These are phyloP conservation scores for Neurospora terricola DNA, from an alignment of 495 filamentous ascomycete genomes.

Conservation along the genomic window DNA sequence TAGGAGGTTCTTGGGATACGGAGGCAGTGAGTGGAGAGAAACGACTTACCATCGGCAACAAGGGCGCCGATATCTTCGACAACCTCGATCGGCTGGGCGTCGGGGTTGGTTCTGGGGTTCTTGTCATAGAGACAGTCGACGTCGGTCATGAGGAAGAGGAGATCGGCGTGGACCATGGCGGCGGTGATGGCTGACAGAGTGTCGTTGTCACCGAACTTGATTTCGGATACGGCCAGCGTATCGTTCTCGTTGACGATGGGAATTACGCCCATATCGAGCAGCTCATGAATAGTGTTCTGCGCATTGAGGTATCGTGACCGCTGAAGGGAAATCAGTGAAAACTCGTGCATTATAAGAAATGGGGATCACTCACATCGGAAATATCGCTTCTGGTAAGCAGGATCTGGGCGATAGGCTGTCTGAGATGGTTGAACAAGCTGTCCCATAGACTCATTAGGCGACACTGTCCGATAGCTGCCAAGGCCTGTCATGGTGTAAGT, in stretches of 20 bases:
- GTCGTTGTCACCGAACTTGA: conserved; percentile 99
- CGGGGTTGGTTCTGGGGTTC: conserved; percentile 75
- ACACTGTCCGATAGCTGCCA: conserved; percentile 94
- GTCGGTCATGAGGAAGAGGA: conserved; percentile 97
- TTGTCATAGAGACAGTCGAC: conserved; percentile 96
- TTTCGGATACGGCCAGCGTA: conserved; percentile 91
- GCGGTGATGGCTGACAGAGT: conserved; percentile 94
- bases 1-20: too few relatives aligned
- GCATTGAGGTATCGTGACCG: conserved; percentile 93
- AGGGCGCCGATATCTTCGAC: conserved; percentile 80
- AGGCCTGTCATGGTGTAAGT: conserved; percentile 45
- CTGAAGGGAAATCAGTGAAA: conserved; percentile 26
- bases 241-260: conserved; percentile 99
- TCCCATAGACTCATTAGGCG: conserved; percentile 95
- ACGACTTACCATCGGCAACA: conserved; percentile 60
- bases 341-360: not conserved
- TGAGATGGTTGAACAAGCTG: conserved; percentile 73
- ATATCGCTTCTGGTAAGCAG: conserved; percentile 95
- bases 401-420: conserved; percentile 88
- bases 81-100: conserved; percentile 83
- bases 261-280: conserved; percentile 91
- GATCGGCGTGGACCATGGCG: conserved; percentile 93
- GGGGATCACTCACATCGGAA: conserved; percentile 77
- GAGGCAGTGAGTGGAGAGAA: too few relatives aligned
- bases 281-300: conserved; percentile 81